A percentile compares a stretch with the other conserved stretches of the same genome.
Conservation (phyloP, 805 yeast species). For the Saccharomycopsis sp. region DNA sequence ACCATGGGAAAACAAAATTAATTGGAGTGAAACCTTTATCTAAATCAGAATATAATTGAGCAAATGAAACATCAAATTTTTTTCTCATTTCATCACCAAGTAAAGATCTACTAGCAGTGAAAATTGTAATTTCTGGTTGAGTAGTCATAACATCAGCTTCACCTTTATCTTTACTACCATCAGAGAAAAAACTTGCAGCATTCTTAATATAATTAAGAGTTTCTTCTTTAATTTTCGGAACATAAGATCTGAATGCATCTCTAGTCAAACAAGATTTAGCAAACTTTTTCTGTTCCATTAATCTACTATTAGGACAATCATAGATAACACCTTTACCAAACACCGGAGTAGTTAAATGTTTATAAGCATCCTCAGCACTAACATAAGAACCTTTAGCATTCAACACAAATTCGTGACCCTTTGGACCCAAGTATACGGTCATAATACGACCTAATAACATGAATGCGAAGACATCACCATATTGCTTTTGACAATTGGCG, state of each 20-base stretch:
- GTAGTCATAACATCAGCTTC: constrained; percentile 63
- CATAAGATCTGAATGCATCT: constrained; percentile 77
- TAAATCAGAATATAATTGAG: constrained; percentile 78
- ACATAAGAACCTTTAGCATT: constrained; percentile 87
- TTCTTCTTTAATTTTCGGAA: constrained; percentile 83
- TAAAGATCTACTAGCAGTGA: constrained; percentile 89
- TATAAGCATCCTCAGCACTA: constrained; percentile 93
- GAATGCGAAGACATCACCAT: constrained; percentile 93
- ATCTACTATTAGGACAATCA: constrained; percentile 87
- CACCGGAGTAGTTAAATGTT: constrained; percentile 97
- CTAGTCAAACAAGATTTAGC: constrained; percentile 83
- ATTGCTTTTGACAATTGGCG: constrained; percentile 63
- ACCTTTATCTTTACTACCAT: constrained; percentile 36
- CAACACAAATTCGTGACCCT: constrained; percentile 94
- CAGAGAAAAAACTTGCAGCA: constrained; percentile 42
- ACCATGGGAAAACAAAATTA: constrained; percentile 90
- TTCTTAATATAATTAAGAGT: constrained; percentile 54
- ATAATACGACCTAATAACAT: constrained; percentile 81
- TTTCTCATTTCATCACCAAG: constrained; percentile 89
- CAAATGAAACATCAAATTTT: constrained; percentile 75
- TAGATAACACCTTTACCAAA: constrained; percentile 97
- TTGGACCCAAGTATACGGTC: constrained; percentile 96
- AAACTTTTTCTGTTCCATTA: constrained; percentile 98
- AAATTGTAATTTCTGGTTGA: constrained; percentile 93
- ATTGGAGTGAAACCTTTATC: constrained; percentile 96